Base-by-base conservation (phyloP, 2,329 filamentous ascomycete genomes). In the Clonostachys byssicola region DNA sequence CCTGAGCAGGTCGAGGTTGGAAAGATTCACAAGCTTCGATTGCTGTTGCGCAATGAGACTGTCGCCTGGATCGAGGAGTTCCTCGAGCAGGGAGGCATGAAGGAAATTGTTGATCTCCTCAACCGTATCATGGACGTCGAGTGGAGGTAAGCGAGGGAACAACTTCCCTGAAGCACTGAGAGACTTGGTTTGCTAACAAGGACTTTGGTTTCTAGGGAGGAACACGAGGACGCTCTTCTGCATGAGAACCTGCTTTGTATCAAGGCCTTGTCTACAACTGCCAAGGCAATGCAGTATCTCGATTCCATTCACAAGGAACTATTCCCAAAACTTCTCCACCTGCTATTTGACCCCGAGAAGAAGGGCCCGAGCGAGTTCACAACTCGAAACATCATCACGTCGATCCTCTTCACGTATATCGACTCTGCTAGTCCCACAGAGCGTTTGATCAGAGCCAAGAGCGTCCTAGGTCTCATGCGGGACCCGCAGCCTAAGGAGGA, bases 291-390 rank as follows among this genome's bases (percentile, higher is more conserved):
- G 58, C 81, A 88, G 54, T 88, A 92, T 60, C 80, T 99, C 8
- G 80, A 88, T 54, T 81, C 83, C 10, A 89, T 96, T 48, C 89
- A 95, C 55, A 73, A 76, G 6, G 85, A 86, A 0, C 76, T 99
- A 9, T 96, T 97, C 60, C 90, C 92, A 3, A 88, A 89, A 23
- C 73, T 99, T 42, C 70, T 97, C 42, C 81, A 81, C 49, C 91
- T 97, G 86, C 76, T 97, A 39, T 97, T 97, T 59, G 92, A 96
- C 59, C 89, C 95, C n/a, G 92, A 97, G 63, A 95, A 92, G 73
- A 97, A 97, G 65, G 94, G 94, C 0, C 94, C 94, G 0, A 95
- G 89, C 71, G 94, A 99, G 66, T 99, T 96, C 64, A 94, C 88
- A 5, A 97, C 94, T 12, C 85, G 94, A 47, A 87, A 86, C 56